Percentiles rank a stretch among this genome's conserved stretches.
Conservation (phyloP, 805 yeast genomes). For the Lipomyces sp. region DNA sequence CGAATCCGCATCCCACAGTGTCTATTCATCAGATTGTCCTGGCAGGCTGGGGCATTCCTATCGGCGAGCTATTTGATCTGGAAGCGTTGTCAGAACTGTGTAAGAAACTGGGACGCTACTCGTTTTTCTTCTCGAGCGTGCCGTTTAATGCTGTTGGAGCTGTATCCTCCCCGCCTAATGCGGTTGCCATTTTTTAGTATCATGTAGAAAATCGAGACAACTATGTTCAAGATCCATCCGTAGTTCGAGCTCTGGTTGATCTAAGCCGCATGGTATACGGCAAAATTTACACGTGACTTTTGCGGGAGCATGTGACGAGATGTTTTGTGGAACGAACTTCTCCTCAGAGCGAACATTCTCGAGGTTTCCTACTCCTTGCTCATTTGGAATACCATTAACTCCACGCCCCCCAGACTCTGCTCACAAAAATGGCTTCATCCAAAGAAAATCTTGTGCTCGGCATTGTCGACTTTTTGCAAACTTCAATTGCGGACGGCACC, state of each 20-base stretch:
- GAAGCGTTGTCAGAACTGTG: slow-evolving; percentile 35
- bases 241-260: background rate
- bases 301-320: background rate
- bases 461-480: slow-evolving; percentile 67
- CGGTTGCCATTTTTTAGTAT: slow-evolving; percentile 41
- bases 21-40: slow-evolving; percentile 32
- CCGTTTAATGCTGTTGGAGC: slow-evolving; percentile 38
- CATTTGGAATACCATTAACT: too few species aligned
- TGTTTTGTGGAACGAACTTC: too few species aligned
- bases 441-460: slow-evolving; percentile 51
- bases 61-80: slow-evolving; percentile 38
- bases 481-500: slow-evolving; percentile 56
- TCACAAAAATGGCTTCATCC: slow-evolving; percentile 20
- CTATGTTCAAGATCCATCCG: background rate
- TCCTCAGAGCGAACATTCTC: too few species aligned
- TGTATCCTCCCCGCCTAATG: slow-evolving; percentile 42
- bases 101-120: slow-evolving; percentile 29
- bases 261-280: background rate
- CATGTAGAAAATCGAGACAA: background rate
- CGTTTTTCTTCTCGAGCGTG: slow-evolving; percentile 35
- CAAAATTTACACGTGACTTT: too few species aligned
- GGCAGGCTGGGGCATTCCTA: slow-evolving; percentile 40
- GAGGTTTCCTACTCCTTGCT: too few species aligned
- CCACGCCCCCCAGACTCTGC: too few species aligned
- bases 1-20: slow-evolving; percentile 13